Base-by-base conservation (phyloP, 345 rosid species). In the Hypericum androsaemum region DNA sequence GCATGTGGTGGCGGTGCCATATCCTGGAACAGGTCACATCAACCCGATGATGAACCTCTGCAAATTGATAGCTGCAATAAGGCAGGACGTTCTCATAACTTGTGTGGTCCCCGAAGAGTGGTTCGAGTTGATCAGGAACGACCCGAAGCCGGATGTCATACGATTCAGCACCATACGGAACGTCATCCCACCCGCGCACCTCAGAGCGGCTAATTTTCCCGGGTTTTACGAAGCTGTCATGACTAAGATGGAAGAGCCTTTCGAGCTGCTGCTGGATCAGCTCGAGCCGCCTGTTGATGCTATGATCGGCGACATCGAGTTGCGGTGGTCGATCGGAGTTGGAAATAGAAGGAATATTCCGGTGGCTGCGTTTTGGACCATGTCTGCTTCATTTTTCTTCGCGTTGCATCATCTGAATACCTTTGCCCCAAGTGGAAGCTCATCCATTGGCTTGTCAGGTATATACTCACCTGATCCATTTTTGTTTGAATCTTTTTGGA, bases 31-130 rank as follows among this genome's bases (percentile, higher is more conserved):
- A 53, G 65, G 65, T 9, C 65, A 61, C 53, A 43, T 61, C 37
- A 61, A 61, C 44, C 65, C 65, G 14, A 45, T 61, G 65, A 22
- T 61, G 65, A 61, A 47, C 35, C 40, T 61, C 28, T 61, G 58
- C 65, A 53, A 14, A 45, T 36, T 54, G 1, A 17, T 61, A 1
- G 22, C 65, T 47, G 38, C 65, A n/a, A 53, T 8, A 35, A 22
- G 12, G 16, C 12, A 10, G 10, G 46, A 61, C 32, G 13, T 61
- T 9, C 65, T 53, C 7, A 11, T 61, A 22, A 61, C 65, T 13
- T 61, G 43, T 17, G 59, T 61, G 0, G 46, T 61, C 47, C 52
- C 65, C 8, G 65, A 61, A 35, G 65, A 61, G 9, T 61, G 65
- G 65, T 35, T 45, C 7, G 45, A 53, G 53, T 46, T 15, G 38